Base-by-base conservation (phyloP, 345 rosid species). In the Eucalyptus urophylla region DNA sequence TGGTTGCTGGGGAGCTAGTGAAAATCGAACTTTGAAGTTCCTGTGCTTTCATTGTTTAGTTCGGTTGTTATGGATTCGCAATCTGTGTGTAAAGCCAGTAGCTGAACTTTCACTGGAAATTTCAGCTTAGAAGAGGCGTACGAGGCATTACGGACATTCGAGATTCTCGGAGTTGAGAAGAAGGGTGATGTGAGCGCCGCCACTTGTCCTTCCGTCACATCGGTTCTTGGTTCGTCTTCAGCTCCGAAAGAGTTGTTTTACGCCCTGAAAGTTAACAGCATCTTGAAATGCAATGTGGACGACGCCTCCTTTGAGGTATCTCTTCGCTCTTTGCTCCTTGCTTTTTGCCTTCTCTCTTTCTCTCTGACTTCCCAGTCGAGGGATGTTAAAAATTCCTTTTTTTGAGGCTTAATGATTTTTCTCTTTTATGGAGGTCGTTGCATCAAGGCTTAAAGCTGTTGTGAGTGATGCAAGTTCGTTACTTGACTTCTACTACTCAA, bases 101-200 rank as follows among this genome's bases (percentile, higher is more conserved):
- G 47, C 85, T 76, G 89, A 87, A 65, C 33, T 19, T 62, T 51
- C 44, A 15, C 33, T 51, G 81, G 25, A 58, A 44, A 76, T 33
- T 86, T 80, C 93, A 98, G 99, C 91, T 89, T 97, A 72, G 96
- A 96, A 89, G 98, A 96, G 92, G 91, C 97, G 2, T 98, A 93
- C 86, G 98, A 96, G 92, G 97, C 98, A 51, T 91, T 98, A 51
- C 94, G 95, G 91, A 93, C 98, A 86, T 94, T 96, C 86, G 95
- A 97, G 91, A 91, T 95, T 89, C 99, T 98, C 86, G 98, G 95
- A 86, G 90, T 96, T 56, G 94, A 94, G 87, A 90, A 89, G 88
- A 93, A 92, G 90, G 86, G 96, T 86, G 96, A 96, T 88, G 86
- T 94, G 16, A 92, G 93, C 76, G 90, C 89, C 13, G 83, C 90